phyloP scores from a whole-genome alignment of 805 yeast genomes.

The Cyberlindnera japonica region DNA sequence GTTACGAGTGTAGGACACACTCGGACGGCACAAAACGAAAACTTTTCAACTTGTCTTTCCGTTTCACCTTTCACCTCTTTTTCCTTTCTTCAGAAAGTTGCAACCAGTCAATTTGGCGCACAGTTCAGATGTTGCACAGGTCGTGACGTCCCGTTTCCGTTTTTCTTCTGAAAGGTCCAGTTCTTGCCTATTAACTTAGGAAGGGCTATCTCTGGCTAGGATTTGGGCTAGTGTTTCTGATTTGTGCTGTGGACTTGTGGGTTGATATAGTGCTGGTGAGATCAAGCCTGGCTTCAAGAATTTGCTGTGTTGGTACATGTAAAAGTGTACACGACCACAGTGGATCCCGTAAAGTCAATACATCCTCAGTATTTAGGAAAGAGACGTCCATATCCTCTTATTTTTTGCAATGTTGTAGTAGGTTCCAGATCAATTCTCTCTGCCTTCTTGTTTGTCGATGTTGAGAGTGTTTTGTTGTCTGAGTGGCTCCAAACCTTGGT shows the following conservation, averaged over 20 bases:
- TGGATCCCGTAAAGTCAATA: slow-evolving; percentile 34
- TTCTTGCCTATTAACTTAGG: slow-evolving; percentile 34
- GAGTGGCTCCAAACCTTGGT: no score
- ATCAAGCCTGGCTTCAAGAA: slow-evolving; percentile 30
- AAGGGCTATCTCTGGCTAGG: slow-evolving; percentile 16
- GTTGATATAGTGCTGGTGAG: slow-evolving; percentile 29
- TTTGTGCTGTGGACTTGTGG: slow-evolving; percentile 8
- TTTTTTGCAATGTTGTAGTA: no score
- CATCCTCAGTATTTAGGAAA: no score
- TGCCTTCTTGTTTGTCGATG: no score
- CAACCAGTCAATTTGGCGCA: slow-evolving; percentile 20
- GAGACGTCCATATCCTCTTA: no score
- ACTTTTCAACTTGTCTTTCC: neutral
- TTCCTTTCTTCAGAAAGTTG: slow-evolving; percentile 23
- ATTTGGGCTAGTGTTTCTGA: slow-evolving; percentile 1
- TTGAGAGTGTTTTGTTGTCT: no score
- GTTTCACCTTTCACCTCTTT: slow-evolving; percentile 5
- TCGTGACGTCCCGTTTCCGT: slow-evolving; percentile 17
- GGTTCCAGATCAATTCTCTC: no score
- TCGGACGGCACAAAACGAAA: neutral
- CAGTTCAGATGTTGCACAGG: slow-evolving; percentile 15
- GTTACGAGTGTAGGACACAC: neutral
- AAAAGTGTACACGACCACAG: slow-evolving; percentile 13
- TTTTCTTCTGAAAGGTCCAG: slow-evolving; percentile 5
- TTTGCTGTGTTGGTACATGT: slow-evolving; percentile 18